phyloP scores from a whole-genome alignment of 768 basidiomycete genomes.

The Lactarius hengduanensis region DNA sequence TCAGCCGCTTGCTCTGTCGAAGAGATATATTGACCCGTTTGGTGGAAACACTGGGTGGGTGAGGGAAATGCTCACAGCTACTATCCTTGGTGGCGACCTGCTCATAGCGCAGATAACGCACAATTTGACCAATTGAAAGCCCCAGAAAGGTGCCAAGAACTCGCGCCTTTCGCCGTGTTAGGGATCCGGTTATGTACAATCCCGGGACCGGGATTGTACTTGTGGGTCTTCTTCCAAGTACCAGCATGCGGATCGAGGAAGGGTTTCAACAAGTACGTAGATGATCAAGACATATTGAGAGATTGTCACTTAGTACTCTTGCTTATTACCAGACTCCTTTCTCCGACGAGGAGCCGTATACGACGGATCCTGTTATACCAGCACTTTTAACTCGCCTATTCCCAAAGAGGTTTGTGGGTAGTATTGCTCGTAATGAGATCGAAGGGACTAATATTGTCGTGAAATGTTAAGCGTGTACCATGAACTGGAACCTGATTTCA shows the following conservation, averaged over 20 bases:
- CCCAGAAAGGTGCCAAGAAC: too few relatives aligned
- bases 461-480: constrained; percentile 39
- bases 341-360: constrained; percentile 58
- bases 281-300: neutral
- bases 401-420: constrained; percentile 43
- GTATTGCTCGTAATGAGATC: neutral
- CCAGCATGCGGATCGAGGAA: constrained; percentile 58
- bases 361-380: constrained; percentile 61
- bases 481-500: constrained; percentile 62
- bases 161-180: too few relatives aligned
- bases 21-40: too few relatives aligned
- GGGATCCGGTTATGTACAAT: neutral
- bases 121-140: too few relatives aligned
- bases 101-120: too few relatives aligned
- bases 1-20: too few relatives aligned
- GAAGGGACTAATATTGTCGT: neutral
- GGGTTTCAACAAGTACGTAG: constrained; percentile 59
- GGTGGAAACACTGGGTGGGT: too few relatives aligned
- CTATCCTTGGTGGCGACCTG: too few relatives aligned
- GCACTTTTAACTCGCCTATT: constrained; percentile 56
- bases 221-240: too few relatives aligned
- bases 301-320: constrained; percentile 5
- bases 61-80: too few relatives aligned
- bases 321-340: constrained; percentile 45
- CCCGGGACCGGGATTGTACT: neutral